Percentiles rank a stretch among this genome's conserved stretches.
Conservation (phyloP, 192 early-diverging fungal species). For the Helicostylum pulchrum region DNA sequence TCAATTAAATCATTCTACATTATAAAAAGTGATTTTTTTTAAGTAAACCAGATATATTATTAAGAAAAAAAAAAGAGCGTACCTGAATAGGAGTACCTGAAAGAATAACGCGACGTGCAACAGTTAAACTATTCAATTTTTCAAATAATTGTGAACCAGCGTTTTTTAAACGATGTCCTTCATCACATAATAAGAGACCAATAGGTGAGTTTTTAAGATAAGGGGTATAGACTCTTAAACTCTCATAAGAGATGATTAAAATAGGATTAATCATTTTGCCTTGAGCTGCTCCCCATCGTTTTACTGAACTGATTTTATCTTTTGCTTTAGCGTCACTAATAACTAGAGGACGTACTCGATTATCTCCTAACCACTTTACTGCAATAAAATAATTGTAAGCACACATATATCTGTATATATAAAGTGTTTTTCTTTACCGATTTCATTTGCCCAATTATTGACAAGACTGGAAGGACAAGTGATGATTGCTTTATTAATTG, state of each 20-base stretch:
- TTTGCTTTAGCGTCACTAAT: constrained; percentile 89
- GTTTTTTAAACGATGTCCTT: constrained; percentile 96
- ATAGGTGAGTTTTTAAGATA: constrained; percentile 79
- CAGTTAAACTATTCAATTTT: constrained; percentile 58
- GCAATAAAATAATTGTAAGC: background rate
- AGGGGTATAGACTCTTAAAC: constrained; percentile 76
- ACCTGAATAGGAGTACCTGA: constrained; percentile 93
- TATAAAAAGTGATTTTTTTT: background rate
- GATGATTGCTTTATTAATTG: constrained; percentile 95
- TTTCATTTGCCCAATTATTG: constrained; percentile 98
- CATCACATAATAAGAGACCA: constrained; percentile 94
- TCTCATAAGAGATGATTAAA: constrained; percentile 97
- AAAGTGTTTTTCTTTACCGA: constrained; percentile 36
- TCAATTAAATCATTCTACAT: constrained; percentile 77
- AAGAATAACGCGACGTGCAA: constrained; percentile 88
- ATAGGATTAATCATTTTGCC: constrained; percentile 84
- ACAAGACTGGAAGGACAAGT: constrained; percentile 95
- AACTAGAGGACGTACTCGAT: constrained; percentile 77
- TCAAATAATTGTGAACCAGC: constrained; percentile 43
- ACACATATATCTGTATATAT: constrained; percentile 4
- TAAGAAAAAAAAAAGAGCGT: background rate
- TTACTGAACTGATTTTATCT: constrained; percentile 77
- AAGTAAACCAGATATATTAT: background rate
- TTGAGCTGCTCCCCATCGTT: constrained; percentile 77
- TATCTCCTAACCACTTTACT: constrained; percentile 90